A percentile compares a stretch with the other conserved stretches of the same genome.
phyloP scores from a whole-genome alignment of 345 rosid genomes.

The Corchorus capsularis region DNA sequence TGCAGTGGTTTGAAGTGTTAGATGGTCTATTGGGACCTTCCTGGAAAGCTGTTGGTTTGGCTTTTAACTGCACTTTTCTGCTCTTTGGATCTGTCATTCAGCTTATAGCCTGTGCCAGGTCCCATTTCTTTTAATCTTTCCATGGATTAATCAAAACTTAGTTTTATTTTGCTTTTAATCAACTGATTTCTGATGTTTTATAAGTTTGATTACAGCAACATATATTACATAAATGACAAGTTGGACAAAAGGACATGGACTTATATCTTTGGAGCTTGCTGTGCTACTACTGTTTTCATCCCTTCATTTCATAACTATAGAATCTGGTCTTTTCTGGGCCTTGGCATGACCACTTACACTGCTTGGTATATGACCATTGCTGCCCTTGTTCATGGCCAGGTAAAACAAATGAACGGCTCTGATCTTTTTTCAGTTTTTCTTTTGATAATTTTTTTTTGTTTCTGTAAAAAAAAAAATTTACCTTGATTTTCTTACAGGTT shows the following conservation, averaged over 20 bases:
- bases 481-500: constrained; percentile 30
- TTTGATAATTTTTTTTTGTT: not conserved
- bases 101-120: constrained; percentile 88
- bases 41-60: constrained; percentile 84
- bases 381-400: constrained; percentile 70
- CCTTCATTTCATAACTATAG: constrained; percentile 87
- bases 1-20: constrained; percentile 88
- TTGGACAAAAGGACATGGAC: constrained; percentile 93
- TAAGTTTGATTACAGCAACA: constrained; percentile 50
- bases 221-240: constrained; percentile 75
- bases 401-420: constrained; percentile 12
- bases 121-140: not conserved
- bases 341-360: constrained; percentile 84
- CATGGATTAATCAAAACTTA: not conserved
- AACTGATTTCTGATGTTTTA: constrained; percentile 12
- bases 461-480: not conserved
- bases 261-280: constrained; percentile 87
- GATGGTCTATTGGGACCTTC: constrained; percentile 79
- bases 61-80: constrained; percentile 82
- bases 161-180: constrained; percentile 1
- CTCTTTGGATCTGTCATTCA: constrained; percentile 89
- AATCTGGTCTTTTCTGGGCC: constrained; percentile 85
- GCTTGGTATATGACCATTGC: constrained; percentile 87
- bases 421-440: not conserved
- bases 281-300: constrained; percentile 78